A percentile compares a stretch with the other conserved stretches of the same genome.
Conservation (phyloP, 192 early-diverging fungal species). For the Entophlyctis luteolus region DNA sequence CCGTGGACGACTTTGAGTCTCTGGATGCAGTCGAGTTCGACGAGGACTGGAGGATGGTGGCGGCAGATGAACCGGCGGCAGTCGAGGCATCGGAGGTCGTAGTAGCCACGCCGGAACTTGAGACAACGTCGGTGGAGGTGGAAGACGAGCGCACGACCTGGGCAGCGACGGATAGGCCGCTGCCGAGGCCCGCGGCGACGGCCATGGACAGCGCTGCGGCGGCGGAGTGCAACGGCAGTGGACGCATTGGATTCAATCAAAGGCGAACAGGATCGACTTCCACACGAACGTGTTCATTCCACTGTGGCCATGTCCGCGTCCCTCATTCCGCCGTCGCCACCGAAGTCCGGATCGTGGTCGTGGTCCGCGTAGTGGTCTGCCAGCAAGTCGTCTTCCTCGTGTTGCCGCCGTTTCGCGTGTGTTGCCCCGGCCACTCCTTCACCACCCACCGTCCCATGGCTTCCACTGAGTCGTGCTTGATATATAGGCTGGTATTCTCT, state of each 20-base stretch:
- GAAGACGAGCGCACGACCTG: background rate
- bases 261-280: no score
- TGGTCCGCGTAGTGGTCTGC: constrained; percentile 16
- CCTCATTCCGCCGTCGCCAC: no score
- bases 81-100: background rate
- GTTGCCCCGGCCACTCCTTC: background rate
- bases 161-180: background rate
- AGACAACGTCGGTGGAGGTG: background rate
- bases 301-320: no score
- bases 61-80: background rate
- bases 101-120: background rate
- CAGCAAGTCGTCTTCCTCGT: constrained; percentile 8
- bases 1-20: no score
- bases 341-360: no score
- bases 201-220: background rate
- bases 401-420: constrained; percentile 15
- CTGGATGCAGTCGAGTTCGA: background rate
- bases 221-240: no score
- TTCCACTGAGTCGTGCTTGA: constrained; percentile 60
- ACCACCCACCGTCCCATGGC: background rate
- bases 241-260: no score
- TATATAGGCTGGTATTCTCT: constrained; percentile 82
- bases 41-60: background rate
- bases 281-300: no score
- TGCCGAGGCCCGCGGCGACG: background rate